A percentile compares a stretch with the other conserved stretches of the same genome.
These are phyloP conservation scores for Adansonia grandidieri DNA, from an alignment of 441 rosid species.

Conservation along the genomic window DNA sequence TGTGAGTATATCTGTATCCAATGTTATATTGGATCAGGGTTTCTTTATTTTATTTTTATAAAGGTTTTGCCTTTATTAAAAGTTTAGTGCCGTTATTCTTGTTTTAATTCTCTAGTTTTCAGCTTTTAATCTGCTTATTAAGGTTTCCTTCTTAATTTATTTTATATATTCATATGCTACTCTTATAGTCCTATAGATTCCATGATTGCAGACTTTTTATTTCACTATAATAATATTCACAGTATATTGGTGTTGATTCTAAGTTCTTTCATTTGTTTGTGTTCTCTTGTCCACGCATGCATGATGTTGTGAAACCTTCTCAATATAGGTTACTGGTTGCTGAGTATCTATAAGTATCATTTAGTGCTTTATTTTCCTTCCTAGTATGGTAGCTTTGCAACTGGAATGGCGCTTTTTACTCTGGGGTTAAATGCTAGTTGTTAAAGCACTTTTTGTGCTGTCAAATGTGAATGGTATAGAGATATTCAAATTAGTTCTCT, in stretches of 20 bases:
- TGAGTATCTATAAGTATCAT: not conserved
- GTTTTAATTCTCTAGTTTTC: constrained; percentile 3
- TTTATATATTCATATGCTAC: not conserved
- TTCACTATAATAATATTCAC: not conserved
- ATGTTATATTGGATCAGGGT: not conserved
- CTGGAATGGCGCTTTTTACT: not conserved
- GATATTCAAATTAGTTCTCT: not conserved
- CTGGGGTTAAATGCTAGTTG: not conserved
- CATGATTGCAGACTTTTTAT: not conserved
- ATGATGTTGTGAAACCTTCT: not conserved
- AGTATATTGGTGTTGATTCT: not conserved
- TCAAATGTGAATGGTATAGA: not conserved
- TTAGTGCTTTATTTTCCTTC: constrained; percentile 8
- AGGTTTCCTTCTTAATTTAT: not conserved
- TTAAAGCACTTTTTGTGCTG: not conserved
- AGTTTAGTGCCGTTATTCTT: not conserved
- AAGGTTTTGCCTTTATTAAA: not conserved
- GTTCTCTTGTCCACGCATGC: not conserved
- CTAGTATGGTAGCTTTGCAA: not conserved
- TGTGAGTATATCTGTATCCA: constrained; percentile 36
- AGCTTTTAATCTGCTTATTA: not conserved
- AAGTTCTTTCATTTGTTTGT: not conserved
- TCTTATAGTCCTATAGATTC: not conserved
- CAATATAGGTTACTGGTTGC: constrained; percentile 5
- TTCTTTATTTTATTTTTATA: not conserved